A percentile compares a stretch with the other conserved stretches of the same genome.
Conservation (phyloP, 768 basidiomycete species). For the Suillus occidentalis region DNA sequence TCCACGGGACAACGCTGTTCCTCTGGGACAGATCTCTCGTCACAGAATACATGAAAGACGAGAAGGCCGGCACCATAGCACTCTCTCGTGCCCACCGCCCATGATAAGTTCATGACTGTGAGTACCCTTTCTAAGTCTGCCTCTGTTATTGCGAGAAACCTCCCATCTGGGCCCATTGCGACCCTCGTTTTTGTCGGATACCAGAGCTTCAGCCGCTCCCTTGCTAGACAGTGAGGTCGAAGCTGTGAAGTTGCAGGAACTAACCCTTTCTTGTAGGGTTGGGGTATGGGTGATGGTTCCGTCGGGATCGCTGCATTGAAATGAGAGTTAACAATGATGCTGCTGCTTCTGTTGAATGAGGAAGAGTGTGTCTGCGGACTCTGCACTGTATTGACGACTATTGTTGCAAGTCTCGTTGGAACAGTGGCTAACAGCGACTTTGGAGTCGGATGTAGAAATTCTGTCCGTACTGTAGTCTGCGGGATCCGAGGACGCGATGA, state of each 20-base stretch:
- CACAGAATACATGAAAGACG: slow-evolving; percentile 41
- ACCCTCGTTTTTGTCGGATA: neutral
- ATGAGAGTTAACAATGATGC: fast-evolving
- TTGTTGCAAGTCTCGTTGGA: neutral
- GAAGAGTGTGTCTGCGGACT: neutral
- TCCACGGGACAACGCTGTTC: slow-evolving; percentile 28
- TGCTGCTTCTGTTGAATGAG: neutral
- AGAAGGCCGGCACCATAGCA: slow-evolving; percentile 41
- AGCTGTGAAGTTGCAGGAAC: slow-evolving; percentile 17
- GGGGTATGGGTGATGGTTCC: neutral
- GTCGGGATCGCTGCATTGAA: fast-evolving
- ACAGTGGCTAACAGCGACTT: neutral
- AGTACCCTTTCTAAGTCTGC: neutral
- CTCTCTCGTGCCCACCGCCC: slow-evolving; percentile 30
- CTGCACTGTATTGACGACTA: fast-evolving
- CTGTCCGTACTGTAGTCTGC: slow-evolving; percentile 3
- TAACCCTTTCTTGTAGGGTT: slow-evolving; percentile 12
- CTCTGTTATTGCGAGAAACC: neutral
- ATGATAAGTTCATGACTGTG: slow-evolving; percentile 19
- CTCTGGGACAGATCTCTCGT: slow-evolving; percentile 29
- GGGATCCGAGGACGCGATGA: neutral
- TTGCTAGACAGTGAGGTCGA: slow-evolving; percentile 28
- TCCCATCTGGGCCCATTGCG: fast-evolving
- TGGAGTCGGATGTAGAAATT: slow-evolving; percentile 3
- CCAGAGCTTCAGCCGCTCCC: slow-evolving; percentile 29